Conservation (phyloP, 2,329 filamentous ascomycete genomes). For the Pseudogymnoascus sp. region DNA sequence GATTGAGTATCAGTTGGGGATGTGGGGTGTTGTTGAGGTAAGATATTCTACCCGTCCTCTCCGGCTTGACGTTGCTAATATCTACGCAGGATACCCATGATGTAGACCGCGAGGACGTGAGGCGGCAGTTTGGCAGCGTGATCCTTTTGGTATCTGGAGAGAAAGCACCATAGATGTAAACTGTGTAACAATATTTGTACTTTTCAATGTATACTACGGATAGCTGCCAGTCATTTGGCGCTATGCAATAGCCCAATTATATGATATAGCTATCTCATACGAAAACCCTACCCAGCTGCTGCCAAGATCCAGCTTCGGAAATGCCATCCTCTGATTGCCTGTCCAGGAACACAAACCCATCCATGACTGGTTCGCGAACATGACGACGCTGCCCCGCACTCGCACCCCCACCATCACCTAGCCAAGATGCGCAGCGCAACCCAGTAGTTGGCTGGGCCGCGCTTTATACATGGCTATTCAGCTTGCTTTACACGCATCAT, state of each 20-base stretch:
- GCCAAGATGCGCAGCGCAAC: not conserved
- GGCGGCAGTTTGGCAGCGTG: constrained; percentile 79
- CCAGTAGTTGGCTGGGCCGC: not conserved
- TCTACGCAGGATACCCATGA: constrained; percentile 69
- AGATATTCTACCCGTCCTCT: not conserved
- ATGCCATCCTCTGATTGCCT: not conserved
- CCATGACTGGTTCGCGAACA: not conserved
- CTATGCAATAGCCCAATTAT: not conserved
- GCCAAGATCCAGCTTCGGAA: not conserved
- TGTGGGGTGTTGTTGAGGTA: constrained; percentile 88
- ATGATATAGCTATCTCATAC: not conserved
- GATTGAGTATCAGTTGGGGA: constrained; percentile 78
- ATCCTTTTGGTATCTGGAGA: constrained; percentile 66
- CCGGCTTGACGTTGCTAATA: not conserved
- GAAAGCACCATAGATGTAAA: constrained; percentile 9
- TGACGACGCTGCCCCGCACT: constrained; percentile 1
- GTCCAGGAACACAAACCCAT: not conserved
- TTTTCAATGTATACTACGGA: not conserved
- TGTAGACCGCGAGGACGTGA: constrained; percentile 84
- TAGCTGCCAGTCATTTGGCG: not conserved
- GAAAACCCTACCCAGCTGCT: not conserved
- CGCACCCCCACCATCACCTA: not conserved
- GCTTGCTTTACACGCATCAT: constrained; percentile 1
- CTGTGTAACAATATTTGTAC: constrained; percentile 3
- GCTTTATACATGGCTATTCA: not conserved